These are phyloP conservation scores for Parastagonospora nodorum DNA, from an alignment of 2,329 filamentous ascomycete genomes.

Conservation along the genomic window DNA sequence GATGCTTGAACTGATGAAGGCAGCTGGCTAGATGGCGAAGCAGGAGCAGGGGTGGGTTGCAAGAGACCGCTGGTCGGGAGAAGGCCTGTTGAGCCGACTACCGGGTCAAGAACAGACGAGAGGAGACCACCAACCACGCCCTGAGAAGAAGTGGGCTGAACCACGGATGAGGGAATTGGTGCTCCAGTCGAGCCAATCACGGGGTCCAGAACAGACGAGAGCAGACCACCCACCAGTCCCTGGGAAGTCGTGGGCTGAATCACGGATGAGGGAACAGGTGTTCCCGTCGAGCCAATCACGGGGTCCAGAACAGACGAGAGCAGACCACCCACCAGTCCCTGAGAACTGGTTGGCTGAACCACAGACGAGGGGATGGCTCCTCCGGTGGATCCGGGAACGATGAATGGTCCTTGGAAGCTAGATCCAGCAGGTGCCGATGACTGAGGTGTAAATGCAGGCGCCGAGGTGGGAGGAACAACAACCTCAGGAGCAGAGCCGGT, in stretches of 20 bases:
- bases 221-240: neutral
- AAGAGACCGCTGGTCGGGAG: constrained; percentile 24
- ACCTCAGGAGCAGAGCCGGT: constrained; percentile 22
- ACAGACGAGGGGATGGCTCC: constrained; percentile 11
- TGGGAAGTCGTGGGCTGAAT: constrained; percentile 14
- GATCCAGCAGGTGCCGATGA: constrained; percentile 15
- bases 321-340: neutral
- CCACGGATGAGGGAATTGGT: too few relatives aligned
- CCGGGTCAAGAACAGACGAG: constrained; percentile 16
- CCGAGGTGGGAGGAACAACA: constrained; percentile 20
- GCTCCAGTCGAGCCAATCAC: too few relatives aligned
- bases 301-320: too few relatives aligned
- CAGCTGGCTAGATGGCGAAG: constrained; percentile 2
- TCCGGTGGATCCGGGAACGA: constrained; percentile 28
- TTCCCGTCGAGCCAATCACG: constrained; percentile 27
- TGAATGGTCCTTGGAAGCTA: constrained; percentile 30
- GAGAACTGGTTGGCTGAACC: constrained; percentile 13
- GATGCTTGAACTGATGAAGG: constrained; percentile 14
- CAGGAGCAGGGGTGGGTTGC: constrained; percentile 22
- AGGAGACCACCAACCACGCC: constrained; percentile 9
- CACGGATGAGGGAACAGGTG: constrained; percentile 10
- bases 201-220: too few relatives aligned
- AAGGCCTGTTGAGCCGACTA: constrained; percentile 28
- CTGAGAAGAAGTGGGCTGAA: neutral
- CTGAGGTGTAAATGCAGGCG: constrained; percentile 9